A percentile compares a stretch with the other conserved stretches of the same genome.
These are phyloP conservation scores for Hordeum marinum DNA, from an alignment of 176 grass and related monocot genomes.

Conservation along the genomic window DNA sequence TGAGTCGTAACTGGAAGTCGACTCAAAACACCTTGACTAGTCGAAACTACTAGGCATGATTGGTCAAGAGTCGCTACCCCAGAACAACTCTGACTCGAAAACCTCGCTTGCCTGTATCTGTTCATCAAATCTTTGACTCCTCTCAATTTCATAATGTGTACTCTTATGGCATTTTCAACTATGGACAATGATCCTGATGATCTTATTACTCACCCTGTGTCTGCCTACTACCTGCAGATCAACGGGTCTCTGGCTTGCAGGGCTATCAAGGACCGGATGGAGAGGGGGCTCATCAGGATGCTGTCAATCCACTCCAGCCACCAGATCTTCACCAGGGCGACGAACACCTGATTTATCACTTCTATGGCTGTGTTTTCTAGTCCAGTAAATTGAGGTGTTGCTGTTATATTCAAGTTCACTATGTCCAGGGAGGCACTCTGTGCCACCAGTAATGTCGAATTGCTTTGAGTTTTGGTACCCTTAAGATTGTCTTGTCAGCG, in stretches of 20 bases:
- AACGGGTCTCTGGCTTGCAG: slow-evolving; percentile 50
- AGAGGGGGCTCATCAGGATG: slow-evolving; percentile 45
- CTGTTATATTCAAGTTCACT: neutral
- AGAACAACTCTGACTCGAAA: too few relatives aligned
- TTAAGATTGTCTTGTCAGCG: neutral
- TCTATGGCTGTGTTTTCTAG: neutral
- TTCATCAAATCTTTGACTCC: too few relatives aligned
- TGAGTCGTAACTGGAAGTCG: too few relatives aligned
- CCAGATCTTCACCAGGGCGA: slow-evolving; percentile 59
- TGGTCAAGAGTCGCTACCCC: too few relatives aligned
- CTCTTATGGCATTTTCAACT: too few relatives aligned
- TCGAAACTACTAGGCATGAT: too few relatives aligned
- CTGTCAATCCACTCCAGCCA: slow-evolving; percentile 46
- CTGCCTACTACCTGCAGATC: neutral
- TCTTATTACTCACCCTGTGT: too few relatives aligned
- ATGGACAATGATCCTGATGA: too few relatives aligned
- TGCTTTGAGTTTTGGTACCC: slow-evolving; percentile 1
- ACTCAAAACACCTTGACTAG: too few relatives aligned
- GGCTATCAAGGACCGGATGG: slow-evolving; percentile 47
- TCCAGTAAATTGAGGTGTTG: neutral
- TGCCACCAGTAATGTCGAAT: neutral
- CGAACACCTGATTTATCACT: slow-evolving; percentile 28
- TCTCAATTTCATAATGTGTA: too few relatives aligned
- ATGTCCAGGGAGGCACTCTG: neutral
- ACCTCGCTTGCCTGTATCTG: too few relatives aligned